Evolutionary conservation across 2,329 filamentous ascomycete species (phyloP), one percentile per base, ranked within the genome.

Genomic region (Alternaria panax): DNA sequence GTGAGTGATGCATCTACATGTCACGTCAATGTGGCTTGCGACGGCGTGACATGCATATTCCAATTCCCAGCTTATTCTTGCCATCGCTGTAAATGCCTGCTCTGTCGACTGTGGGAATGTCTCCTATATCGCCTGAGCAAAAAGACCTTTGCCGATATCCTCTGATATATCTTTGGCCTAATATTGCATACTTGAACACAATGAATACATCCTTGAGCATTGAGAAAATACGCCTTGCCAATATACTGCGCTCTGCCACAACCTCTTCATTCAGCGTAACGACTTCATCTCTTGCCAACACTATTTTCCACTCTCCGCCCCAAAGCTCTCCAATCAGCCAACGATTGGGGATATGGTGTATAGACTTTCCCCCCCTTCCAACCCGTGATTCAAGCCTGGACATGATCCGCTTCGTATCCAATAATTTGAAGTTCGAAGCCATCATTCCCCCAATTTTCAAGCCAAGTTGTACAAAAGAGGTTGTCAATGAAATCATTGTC

Each of bases 261-360:
- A 7, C 25, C 42, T 46, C 42, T 14, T 28, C 42, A 16, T 30
- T 2, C n/a, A 46, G 9, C 27, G 18, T 27, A 46, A 46, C 25
- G 25, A n/a, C n/a, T n/a, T 28, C 11, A 30, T 30, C 25, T 16
- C 42, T 30, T 30, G 25, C 9, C 8, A 16, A 46, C 3, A 30
- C 42, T 30, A 20, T 12, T 25, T 46, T 30, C 27, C n/a, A 9
- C 42, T 30, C 25, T 16, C 11, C 6, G 12, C 30, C 25, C n/a
- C n/a, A 46, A 46, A 46, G 2, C 24, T 30, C n/a, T 46, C 11
- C 30, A 5, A 30, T 12, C 25, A 18, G 42, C 25, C 25, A 16
- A 22, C 25, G 3, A 2, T 20, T 14, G 20, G 7, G 0, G 2
- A 28, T 0, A 14, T 25, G 3, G 16, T 3, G 16, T 4, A 27